Conservation (phyloP, 805 yeast genomes). For the Monosporozyma aerobia region DNA sequence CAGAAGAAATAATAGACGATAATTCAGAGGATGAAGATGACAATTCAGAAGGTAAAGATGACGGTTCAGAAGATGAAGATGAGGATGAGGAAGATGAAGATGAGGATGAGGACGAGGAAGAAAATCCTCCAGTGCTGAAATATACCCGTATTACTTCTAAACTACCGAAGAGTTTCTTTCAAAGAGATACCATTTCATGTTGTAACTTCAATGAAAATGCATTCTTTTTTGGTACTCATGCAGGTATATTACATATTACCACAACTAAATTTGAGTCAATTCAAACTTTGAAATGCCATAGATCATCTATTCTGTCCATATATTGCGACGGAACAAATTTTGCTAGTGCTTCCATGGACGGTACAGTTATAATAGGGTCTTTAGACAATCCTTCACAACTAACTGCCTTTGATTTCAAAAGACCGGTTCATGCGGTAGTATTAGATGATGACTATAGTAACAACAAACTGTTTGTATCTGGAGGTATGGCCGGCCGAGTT, state of each 20-base stretch:
- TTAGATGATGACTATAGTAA: slow-evolving; percentile 59
- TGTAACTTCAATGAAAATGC: slow-evolving; percentile 50
- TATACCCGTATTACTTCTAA: slow-evolving; percentile 59
- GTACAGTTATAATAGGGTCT: slow-evolving; percentile 78
- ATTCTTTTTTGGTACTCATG: slow-evolving; percentile 80
- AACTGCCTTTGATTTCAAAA: slow-evolving; percentile 66
- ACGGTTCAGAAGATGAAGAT: slow-evolving; percentile 16
- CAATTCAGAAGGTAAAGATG: slow-evolving; percentile 5
- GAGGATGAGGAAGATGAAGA: slow-evolving; percentile 25
- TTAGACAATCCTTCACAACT: slow-evolving; percentile 48
- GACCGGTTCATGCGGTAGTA: slow-evolving; percentile 85
- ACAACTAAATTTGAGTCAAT: slow-evolving; percentile 49
- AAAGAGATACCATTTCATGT: slow-evolving; percentile 69
- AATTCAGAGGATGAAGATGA: slow-evolving; percentile 8
- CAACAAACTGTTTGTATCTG: slow-evolving; percentile 64
- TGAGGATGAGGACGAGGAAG: slow-evolving; percentile 33
- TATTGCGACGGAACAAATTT: slow-evolving; percentile 65
- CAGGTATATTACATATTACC: slow-evolving; percentile 69
- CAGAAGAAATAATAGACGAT: slow-evolving; percentile 8
- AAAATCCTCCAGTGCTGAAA: slow-evolving; percentile 60
- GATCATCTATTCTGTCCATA: slow-evolving; percentile 71
- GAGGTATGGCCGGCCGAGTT: slow-evolving; percentile 85
- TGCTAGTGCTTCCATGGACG: slow-evolving; percentile 90
- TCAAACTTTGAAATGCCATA: slow-evolving; percentile 73
- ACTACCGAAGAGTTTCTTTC: slow-evolving; percentile 63